phyloP scores from a whole-genome alignment of 2,329 filamentous ascomycete species.

The Macroventuria anomochaeta region DNA sequence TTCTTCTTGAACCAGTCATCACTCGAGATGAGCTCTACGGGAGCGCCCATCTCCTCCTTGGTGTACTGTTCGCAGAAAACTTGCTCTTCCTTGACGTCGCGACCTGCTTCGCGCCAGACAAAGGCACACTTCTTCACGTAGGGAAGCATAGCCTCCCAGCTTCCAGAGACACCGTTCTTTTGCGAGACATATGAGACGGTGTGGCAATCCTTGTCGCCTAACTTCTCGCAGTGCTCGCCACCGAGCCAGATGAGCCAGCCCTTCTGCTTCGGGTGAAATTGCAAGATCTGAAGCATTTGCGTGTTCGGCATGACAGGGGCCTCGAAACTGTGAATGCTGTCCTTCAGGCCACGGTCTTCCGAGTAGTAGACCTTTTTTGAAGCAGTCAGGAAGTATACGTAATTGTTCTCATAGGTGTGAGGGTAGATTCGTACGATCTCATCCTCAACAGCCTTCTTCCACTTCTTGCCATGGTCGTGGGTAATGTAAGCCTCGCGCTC shows the following conservation, averaged over 20 bases:
- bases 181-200: constrained; percentile 76
- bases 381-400: constrained; percentile 82
- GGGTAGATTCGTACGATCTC: constrained; percentile 74
- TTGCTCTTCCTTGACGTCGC: constrained; percentile 65
- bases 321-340: constrained; percentile 75
- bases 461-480: constrained; percentile 86
- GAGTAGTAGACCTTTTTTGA: constrained; percentile 77
- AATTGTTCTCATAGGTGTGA: constrained; percentile 81
- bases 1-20: constrained; percentile 78
- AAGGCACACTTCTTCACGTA: constrained; percentile 87
- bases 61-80: constrained; percentile 69
- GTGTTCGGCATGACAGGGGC: constrained; percentile 67
- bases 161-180: constrained; percentile 70
- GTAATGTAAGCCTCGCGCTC: constrained; percentile 73
- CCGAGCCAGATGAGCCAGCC: constrained; percentile 95
- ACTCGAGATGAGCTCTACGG: constrained; percentile 75
- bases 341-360: constrained; percentile 69
- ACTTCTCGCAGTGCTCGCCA: constrained; percentile 67
- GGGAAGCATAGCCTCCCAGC: constrained; percentile 75
- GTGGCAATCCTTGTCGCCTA: constrained; percentile 65
- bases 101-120: constrained; percentile 68
- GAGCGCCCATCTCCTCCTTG: constrained; percentile 67
- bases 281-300: constrained; percentile 61
- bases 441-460: constrained; percentile 76
- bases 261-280: constrained; percentile 79